Base-by-base conservation (phyloP, 805 yeast genomes). In the Maudiozyma serrabonitensis region DNA sequence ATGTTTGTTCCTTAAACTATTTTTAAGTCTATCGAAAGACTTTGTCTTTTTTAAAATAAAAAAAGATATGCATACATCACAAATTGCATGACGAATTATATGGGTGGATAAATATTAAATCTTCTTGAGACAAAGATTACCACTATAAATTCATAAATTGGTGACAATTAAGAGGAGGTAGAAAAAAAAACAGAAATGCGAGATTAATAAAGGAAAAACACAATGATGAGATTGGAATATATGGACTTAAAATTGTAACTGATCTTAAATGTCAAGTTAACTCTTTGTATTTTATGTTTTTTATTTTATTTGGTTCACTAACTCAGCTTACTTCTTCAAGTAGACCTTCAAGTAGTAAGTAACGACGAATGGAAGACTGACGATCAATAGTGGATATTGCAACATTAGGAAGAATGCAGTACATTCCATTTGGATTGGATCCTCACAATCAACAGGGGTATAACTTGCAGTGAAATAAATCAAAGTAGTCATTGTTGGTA, bases 401-500 rank as follows among this genome's bases (percentile, higher is more conserved):
- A 76, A 73, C 60, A 91, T 78, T 54, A 90, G 73, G 31, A 79
- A 74, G 31, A 88, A 72, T 0, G 96, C 93, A 46, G 88, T 73
- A 62, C 95, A 85, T 63, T 91, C 95, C 82, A 91, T 81, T 64
- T 89, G 77, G 6, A 62, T 51, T 43, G 73, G 71, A 7, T 69
- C 71, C n/a, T 49, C 49, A 11, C 68, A 68, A 19, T 69, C 73
- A 2, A 81, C 80, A n/a, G 91, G 93, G 0, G 90, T 81, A 66
- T 80, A 85, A 62, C 87, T 81, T 3, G 96, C 93, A 1, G 97
- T 89, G 50, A 91, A 72, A 64, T 90, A 93, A 42, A 91, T 82
- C 57, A 89, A 75, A 0, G 93, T 78, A 0, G 98, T 93, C 46
- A 96, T 95, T 45, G 88, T 83, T 0, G 99, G 98, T 31, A 89